A percentile compares a stretch with the other conserved stretches of the same genome.
Evolutionary conservation across 2,329 filamentous ascomycete species (phyloP).

Genomic region (Pseudogymnoascus sp.): DNA sequence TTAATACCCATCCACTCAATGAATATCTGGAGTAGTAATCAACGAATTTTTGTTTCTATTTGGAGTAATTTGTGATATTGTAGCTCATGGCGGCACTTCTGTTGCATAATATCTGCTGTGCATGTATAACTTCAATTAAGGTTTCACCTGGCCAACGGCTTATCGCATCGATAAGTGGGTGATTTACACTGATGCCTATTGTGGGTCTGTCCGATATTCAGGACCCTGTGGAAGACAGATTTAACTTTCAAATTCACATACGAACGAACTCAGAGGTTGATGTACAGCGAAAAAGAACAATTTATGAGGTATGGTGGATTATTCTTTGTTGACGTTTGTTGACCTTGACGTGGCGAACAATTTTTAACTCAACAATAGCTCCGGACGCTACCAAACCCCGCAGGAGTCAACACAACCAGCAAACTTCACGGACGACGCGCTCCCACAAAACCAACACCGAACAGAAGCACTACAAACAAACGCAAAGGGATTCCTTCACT

Average conservation of each 20-base stretch:
- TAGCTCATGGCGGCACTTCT: neutral
- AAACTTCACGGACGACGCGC: neutral
- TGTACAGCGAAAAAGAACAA: neutral
- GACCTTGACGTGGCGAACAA: neutral
- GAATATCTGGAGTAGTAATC: neutral
- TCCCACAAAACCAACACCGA: neutral
- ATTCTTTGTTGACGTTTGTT: neutral
- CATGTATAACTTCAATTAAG: neutral
- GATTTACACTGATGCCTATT: constrained; percentile 7
- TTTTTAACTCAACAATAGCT: constrained; percentile 8
- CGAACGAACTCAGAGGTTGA: neutral
- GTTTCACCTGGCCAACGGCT: constrained; percentile 8
- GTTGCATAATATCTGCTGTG: neutral
- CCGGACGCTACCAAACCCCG: neutral
- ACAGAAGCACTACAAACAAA: neutral
- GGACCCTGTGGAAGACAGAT: constrained; percentile 1
- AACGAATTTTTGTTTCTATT: neutral
- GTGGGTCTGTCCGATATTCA: neutral
- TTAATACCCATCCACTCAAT: neutral
- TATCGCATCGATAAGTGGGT: constrained; percentile 6
- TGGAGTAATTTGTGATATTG: neutral
- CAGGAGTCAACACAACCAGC: constrained; percentile 1
- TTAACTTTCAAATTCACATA: neutral
- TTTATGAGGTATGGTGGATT: constrained; percentile 4
- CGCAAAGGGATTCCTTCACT: neutral